These are phyloP conservation scores for Aegilops bicornis DNA, from an alignment of 176 grass and related monocot species.

Conservation along the genomic window DNA sequence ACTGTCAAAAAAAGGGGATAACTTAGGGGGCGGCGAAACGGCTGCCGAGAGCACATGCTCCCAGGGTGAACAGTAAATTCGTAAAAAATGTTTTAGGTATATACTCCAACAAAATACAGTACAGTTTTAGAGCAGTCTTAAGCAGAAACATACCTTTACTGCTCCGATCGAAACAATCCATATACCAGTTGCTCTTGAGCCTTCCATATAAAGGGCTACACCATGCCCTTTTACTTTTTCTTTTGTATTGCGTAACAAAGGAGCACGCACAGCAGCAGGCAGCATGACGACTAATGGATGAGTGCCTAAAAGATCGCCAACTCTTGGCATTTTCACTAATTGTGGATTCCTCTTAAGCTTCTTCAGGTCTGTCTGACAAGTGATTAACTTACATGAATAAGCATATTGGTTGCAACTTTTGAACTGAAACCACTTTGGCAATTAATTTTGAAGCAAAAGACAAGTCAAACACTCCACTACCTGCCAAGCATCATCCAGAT, in stretches of 20 bases:
- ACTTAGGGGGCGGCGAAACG: background rate
- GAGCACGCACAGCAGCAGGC: conserved; percentile 53
- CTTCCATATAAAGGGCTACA: conserved; percentile 58
- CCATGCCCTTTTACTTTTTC: conserved; percentile 66
- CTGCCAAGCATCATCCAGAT: conserved; percentile 85
- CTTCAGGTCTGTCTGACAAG: conserved; percentile 84
- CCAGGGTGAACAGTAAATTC: background rate
- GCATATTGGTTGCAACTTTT: background rate
- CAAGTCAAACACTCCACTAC: conserved; percentile 41
- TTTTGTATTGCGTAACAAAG: conserved; percentile 62
- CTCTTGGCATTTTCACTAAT: conserved; percentile 85
- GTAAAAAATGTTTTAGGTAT: background rate
- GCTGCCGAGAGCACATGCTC: background rate
- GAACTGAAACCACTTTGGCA: background rate
- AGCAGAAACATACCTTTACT: conserved; percentile 62
- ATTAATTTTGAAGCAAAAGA: background rate
- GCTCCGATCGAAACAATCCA: conserved; percentile 79
- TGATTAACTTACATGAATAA: conserved; percentile 29
- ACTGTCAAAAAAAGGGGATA: conserved; percentile 43
- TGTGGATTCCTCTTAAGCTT: conserved; percentile 87
- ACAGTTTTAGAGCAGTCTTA: background rate
- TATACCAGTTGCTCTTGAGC: conserved; percentile 71
- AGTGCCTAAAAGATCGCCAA: conserved; percentile 54
- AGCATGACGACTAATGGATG: conserved; percentile 79
- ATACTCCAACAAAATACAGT: background rate